These are phyloP conservation scores for Aethionema arabicum DNA, from an alignment of 345 rosid genomes.

Conservation along the genomic window DNA sequence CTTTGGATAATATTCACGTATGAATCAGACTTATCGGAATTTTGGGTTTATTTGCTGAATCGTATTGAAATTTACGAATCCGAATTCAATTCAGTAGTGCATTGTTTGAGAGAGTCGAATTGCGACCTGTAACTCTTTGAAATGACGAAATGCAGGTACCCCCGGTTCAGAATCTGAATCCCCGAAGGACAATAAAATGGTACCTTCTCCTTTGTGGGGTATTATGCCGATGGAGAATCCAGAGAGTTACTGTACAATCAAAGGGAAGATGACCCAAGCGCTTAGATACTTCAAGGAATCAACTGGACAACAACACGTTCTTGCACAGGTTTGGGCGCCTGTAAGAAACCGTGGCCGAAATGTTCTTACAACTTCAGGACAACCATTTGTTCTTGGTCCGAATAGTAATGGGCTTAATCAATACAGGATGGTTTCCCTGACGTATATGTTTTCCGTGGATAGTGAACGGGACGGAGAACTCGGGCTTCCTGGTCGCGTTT, in stretches of 20 bases:
- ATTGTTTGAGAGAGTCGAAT: background rate
- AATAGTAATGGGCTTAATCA: conserved; percentile 71
- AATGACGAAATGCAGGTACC: conserved; percentile 44
- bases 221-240: conserved; percentile 54
- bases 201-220: conserved; percentile 54
- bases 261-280: conserved; percentile 88
- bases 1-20: conserved; percentile 18
- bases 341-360: conserved; percentile 54
- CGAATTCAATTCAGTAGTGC: background rate
- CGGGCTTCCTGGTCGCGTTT: conserved; percentile 98
- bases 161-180: conserved; percentile 41
- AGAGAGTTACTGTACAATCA: conserved; percentile 61
- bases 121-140: conserved; percentile 6
- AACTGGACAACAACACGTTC: conserved; percentile 79
- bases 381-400: conserved; percentile 84
- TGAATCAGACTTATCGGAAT: conserved; percentile 22
- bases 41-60: background rate
- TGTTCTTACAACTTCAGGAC: conserved; percentile 82
- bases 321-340: conserved; percentile 96
- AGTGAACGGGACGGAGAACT: conserved; percentile 67
- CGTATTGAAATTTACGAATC: background rate
- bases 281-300: conserved; percentile 77
- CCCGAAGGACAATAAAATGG: conserved; percentile 37
- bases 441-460: conserved; percentile 71
- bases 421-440: conserved; percentile 82